Base-by-base conservation (phyloP, 2,329 filamentous ascomycete species). In the Ceratocystis colombiana region DNA sequence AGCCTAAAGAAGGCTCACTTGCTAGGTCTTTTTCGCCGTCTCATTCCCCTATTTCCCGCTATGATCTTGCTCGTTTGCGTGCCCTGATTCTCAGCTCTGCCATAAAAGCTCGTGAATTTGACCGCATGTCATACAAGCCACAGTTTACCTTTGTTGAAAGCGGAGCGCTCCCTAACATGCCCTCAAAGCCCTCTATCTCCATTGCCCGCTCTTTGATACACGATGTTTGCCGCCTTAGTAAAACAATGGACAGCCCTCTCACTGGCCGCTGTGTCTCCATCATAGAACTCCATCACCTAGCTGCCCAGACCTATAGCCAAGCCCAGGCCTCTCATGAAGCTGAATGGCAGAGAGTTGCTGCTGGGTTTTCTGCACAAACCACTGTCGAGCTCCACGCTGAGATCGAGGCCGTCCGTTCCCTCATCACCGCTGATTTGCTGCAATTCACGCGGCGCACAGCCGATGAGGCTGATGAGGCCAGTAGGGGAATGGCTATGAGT, bases 101-200 rank as follows among this genome's bases (percentile, higher is more conserved):
- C n/a, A 86, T 96, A 72, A 96, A 95, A 76, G 92, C 93, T 0
- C 86, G 86, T 71, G 89, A 94, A 72, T 89, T 96, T 65, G 80
- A 81, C 33, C 82, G 85, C 3, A 83, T 87, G 61, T 85, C 88
- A 3, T 76, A 86, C 57, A 78, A 79, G 45, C 73, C 74, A 8
- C 75, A 75, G 62, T 73, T 75, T 20, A 73, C 79, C 0, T 75
- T 76, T 33, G 69, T 73, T 0, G 73, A 74, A 15, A 68, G 68
- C 2, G 37, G 69, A 17, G 46, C 67, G 12, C 20, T 66, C 28
- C 64, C 64, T 10, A 57, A 64, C 37, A 37, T 66, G 17, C 48
- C 64, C 12, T 28, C 50, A 17, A 61, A 57, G 17, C 65, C 65
- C 2, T 48, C 37, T 1, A 61, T 65, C 1, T 65, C 41, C 2